These are phyloP conservation scores for Tympanopsis confertula DNA, from an alignment of 2,329 filamentous ascomycete species.

Conservation along the genomic window DNA sequence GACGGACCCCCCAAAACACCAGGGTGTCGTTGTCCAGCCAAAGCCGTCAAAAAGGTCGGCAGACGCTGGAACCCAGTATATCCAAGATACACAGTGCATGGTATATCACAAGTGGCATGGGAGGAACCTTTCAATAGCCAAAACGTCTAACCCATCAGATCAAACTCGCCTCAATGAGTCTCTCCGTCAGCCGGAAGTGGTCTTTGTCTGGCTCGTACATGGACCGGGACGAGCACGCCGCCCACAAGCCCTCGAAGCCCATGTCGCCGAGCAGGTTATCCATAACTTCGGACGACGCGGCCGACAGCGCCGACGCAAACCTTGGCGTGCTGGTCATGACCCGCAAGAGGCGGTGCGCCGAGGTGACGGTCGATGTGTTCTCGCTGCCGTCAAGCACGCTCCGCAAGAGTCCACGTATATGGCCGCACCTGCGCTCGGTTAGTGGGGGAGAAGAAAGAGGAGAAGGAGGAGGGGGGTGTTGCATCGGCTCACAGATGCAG, in stretches of 20 bases:
- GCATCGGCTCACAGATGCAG: slow-evolving; percentile 39
- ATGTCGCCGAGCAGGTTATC: not conserved
- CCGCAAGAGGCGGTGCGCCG: not conserved
- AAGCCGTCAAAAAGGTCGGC: no score
- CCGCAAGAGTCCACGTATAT: slow-evolving; percentile 3
- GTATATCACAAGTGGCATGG: no score
- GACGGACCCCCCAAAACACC: no score
- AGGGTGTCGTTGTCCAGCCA: no score
- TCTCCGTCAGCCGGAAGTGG: not conserved
- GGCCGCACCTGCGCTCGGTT: not conserved
- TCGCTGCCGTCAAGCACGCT: not conserved
- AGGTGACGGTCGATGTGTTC: not conserved
- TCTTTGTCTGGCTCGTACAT: not conserved
- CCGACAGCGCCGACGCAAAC: not conserved
- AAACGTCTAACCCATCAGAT: not conserved
- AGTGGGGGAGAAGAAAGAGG: not conserved
- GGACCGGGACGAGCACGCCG: not conserved
- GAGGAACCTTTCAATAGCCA: no score
- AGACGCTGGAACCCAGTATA: no score
- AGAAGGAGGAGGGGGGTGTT: not conserved
- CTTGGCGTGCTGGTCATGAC: not conserved
- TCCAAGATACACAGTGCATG: no score
- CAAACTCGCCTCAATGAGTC: not conserved
- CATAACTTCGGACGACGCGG: not conserved
- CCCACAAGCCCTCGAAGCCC: not conserved